Evolutionary conservation across 345 rosid genomes (phyloP).

Genomic region (Bruguiera parviflora): DNA sequence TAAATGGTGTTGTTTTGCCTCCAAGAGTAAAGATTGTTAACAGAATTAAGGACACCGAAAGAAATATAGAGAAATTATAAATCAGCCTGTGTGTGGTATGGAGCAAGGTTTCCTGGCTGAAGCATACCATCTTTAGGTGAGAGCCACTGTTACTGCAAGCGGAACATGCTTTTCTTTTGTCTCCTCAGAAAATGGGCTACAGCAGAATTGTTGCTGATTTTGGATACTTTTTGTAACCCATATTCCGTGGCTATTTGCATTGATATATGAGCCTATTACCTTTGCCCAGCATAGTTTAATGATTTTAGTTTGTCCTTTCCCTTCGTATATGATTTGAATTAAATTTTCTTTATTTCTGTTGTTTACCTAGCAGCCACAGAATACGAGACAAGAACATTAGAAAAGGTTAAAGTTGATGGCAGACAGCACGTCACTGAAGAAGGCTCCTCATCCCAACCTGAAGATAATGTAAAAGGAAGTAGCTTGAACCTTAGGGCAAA

Average conservation of each 20-base stretch:
- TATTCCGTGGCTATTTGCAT: background rate
- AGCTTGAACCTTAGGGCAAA: conserved; percentile 35
- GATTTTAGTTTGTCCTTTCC: background rate
- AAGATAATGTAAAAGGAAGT: conserved; percentile 43
- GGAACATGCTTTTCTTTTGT: background rate
- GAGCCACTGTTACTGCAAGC: no score
- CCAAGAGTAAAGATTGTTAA: background rate
- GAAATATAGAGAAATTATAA: no score
- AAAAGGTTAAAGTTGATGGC: conserved; percentile 57
- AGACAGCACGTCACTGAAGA: conserved; percentile 67
- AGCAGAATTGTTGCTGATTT: background rate
- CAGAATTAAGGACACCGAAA: no score
- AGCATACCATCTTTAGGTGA: no score
- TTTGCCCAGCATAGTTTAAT: background rate
- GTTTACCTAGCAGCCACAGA: conserved; percentile 35
- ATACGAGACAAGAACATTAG: conserved; percentile 36
- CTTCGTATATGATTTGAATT: conserved; percentile 7
- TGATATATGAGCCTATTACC: no score
- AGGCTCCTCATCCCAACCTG: conserved; percentile 63
- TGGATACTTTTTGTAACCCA: background rate
- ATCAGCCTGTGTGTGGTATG: no score
- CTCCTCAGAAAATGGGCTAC: background rate
- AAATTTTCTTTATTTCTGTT: conserved; percentile 5
- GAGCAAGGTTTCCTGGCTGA: no score
- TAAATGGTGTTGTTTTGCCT: no score